Base-by-base conservation (phyloP, 768 basidiomycete species). In the Boletus vinaceobasis region DNA sequence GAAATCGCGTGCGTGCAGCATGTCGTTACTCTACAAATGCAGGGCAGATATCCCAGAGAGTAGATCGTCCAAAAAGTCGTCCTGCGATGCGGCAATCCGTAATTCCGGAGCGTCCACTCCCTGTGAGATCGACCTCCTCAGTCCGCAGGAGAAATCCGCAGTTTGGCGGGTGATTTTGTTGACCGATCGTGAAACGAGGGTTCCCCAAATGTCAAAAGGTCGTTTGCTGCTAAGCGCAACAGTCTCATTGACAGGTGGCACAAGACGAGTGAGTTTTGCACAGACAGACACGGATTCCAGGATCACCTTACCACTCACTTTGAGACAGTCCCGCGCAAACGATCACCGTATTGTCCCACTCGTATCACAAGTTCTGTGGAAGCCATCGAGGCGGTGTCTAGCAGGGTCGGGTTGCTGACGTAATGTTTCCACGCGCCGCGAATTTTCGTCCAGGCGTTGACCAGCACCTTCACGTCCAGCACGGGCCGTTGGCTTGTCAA, bases 361-460 rank as follows among this genome's bases (percentile, higher is more conserved):
- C 11, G n/a, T 15, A 14, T 15, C 35, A 9, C 33, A 37, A 29
- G 29, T 29, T 44, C 27, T 44, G 26, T 29, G 43, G 35, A 52
- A 33, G 35, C n/a, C 35, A 14, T 26, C 13, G 43, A 31, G 46
- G 46, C 52, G 27, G 53, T 55, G 42, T 19, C 17, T 5, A n/a
- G 51, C 35, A 33, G 45, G 32, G 37, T 46, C 45, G 39, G 43
- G 23, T 58, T 54, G 66, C 68, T 71, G 69, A 71, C 58, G 50
- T 72, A 71, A 71, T 56, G 32, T 63, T 72, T 61, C 62, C 71
- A 67, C 69, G 65, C 66, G 43, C 45, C 45, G 44, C 50, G 63
- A 67, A 56, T 71, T 71, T 72, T 71, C 52, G 37, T 55, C 48
- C 37, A 59, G 56, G 60, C 60, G 57, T 66, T 58, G 58, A 63